Evolutionary conservation across 2,329 filamentous ascomycete genomes (phyloP).

Genomic region (Ceratocystis alfenasii): DNA sequence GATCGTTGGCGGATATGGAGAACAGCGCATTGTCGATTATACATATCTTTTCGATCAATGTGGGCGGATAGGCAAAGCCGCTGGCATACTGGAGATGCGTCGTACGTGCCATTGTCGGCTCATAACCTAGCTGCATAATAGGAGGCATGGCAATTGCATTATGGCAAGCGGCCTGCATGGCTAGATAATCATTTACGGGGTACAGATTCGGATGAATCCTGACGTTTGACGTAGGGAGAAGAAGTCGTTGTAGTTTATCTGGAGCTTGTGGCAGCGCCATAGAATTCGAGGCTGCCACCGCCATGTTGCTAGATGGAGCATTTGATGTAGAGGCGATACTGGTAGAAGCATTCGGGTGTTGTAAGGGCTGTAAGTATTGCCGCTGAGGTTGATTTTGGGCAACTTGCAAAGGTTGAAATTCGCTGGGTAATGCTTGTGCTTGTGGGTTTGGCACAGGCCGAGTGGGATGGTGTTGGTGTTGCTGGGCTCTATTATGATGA

Average conservation of each 20-base stretch:
- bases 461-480: not conserved
- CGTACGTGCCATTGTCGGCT: not conserved
- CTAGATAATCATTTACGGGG: not conserved
- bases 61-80: conserved; percentile 9
- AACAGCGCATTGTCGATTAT: not conserved
- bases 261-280: not conserved
- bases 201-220: not conserved
- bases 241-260: not conserved
- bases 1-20: not conserved
- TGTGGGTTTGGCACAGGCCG: not conserved
- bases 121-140: not conserved
- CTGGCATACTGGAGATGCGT: conserved; percentile 6
- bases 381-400: too few species aligned
- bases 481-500: not conserved
- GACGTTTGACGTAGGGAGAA: not conserved
- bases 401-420: not conserved
- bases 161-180: not conserved
- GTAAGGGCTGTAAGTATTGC: not conserved
- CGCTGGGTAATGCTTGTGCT: not conserved
- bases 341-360: not conserved
- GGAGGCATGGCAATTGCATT: not conserved
- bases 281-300: not conserved
- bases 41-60: not conserved
- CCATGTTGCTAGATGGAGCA: not conserved
- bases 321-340: not conserved